Conservation (phyloP, 345 rosid species). For the Syzygium oleosum region DNA sequence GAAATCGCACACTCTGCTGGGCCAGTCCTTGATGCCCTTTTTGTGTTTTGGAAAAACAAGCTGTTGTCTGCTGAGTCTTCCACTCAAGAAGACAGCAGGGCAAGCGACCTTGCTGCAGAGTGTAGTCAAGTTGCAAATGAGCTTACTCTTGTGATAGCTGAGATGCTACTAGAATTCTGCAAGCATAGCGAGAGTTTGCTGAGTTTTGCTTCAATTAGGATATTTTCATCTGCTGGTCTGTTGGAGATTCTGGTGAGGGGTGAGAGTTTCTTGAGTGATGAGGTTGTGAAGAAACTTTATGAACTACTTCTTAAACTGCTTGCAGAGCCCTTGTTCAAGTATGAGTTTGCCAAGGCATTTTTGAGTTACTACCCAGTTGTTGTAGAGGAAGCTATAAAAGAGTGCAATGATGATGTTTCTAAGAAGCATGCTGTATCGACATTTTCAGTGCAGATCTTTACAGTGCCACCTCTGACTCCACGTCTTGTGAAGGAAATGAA, state of each 20-base stretch:
- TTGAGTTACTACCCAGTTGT: conserved; percentile 65
- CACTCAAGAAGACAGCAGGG: conserved; percentile 20
- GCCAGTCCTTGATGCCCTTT: conserved; percentile 68
- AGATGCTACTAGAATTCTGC: conserved; percentile 77
- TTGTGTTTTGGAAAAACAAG: conserved; percentile 57
- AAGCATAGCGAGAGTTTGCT: conserved; percentile 84
- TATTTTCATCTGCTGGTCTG: conserved; percentile 47
- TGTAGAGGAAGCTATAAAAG: conserved; percentile 52
- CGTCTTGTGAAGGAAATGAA: conserved; percentile 83
- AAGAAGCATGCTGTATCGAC: conserved; percentile 49
- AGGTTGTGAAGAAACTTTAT: conserved; percentile 47
- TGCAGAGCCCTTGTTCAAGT: conserved; percentile 83
- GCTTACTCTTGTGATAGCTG: conserved; percentile 56
- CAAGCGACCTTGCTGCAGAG: conserved; percentile 16
- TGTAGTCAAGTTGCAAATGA: conserved; percentile 43
- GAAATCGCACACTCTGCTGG: conserved; percentile 51
- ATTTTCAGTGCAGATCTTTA: conserved; percentile 92
- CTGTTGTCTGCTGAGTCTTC: conserved; percentile 35
- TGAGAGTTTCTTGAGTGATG: conserved; percentile 53
- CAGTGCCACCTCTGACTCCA: conserved; percentile 89
- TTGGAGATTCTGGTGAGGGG: conserved; percentile 64
- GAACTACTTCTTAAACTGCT: conserved; percentile 79
- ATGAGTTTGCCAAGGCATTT: conserved; percentile 79
- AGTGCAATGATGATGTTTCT: conserved; percentile 24
- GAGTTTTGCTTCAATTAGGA: conserved; percentile 64